Evolutionary conservation across 1,284 basidiomycete species (phyloP).

Genomic region (Sanghuangporus sanghuang): DNA sequence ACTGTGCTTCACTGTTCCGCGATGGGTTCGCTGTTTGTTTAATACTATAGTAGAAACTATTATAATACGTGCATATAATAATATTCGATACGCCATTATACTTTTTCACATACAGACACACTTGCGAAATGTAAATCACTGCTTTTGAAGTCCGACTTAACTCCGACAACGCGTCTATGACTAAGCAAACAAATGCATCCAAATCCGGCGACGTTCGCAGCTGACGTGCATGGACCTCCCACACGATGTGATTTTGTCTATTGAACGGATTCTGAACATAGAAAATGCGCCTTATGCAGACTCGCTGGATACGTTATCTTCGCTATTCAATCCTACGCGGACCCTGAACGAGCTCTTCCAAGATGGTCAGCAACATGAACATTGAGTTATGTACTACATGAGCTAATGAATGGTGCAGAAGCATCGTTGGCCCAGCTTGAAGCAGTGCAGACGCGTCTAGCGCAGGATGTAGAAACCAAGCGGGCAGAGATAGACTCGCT

Average conservation of each 20-base stretch:
- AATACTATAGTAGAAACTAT: too few species aligned
- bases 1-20: too few species aligned
- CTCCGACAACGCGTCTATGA: background rate
- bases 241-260: slow-evolving; percentile 59
- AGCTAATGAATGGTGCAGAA: slow-evolving; percentile 37
- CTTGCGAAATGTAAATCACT: too few species aligned
- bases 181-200: background rate
- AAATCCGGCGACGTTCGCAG: background rate
- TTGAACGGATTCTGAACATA: slow-evolving; percentile 61
- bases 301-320: slow-evolving; percentile 52
- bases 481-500: slow-evolving; percentile 70
- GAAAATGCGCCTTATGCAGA: slow-evolving; percentile 39
- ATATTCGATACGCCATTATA: too few species aligned
- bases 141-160: too few species aligned
- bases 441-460: slow-evolving; percentile 54
- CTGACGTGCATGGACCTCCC: slow-evolving; percentile 39
- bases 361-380: slow-evolving; percentile 47
- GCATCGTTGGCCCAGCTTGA: slow-evolving; percentile 61
- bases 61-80: too few species aligned
- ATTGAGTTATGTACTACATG: background rate
- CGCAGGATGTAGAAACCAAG: slow-evolving; percentile 56
- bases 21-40: too few species aligned
- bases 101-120: too few species aligned
- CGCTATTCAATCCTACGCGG: slow-evolving; percentile 51
- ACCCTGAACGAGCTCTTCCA: slow-evolving; percentile 73